A percentile compares a stretch with the other conserved stretches of the same genome.
Evolutionary conservation across 1,284 basidiomycete species (phyloP).

Genomic region (Apiotrichum sp.): DNA sequence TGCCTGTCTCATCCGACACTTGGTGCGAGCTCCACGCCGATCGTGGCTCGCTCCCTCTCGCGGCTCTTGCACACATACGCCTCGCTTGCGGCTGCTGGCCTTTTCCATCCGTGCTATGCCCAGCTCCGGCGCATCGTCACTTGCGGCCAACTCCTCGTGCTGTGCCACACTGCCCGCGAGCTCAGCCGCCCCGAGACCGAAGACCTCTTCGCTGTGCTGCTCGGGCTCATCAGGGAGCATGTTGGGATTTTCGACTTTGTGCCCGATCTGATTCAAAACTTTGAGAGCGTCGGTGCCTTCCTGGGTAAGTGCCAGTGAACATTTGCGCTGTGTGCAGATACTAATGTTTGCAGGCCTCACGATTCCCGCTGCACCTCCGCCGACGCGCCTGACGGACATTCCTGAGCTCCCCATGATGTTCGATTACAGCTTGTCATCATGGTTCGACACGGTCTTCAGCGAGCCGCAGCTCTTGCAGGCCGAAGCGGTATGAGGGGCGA

Average conservation of each 20-base stretch:
- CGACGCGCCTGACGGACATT: background rate
- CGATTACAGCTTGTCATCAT: conserved; percentile 16
- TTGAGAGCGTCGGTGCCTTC: conserved; percentile 14
- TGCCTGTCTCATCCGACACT: conserved; percentile 16
- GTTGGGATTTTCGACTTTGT: conserved; percentile 12
- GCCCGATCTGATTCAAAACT: conserved; percentile 10
- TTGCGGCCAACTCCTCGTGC: conserved; percentile 26
- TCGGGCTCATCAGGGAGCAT: conserved; percentile 15
- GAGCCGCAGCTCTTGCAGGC: background rate
- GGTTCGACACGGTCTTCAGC: conserved; percentile 8
- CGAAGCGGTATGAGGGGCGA: conserved; percentile 7
- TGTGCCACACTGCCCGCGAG: conserved; percentile 20
- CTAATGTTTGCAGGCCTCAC: conserved; percentile 3
- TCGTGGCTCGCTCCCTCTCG: conserved; percentile 20
- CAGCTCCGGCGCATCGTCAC: conserved; percentile 24
- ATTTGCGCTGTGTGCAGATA: background rate
- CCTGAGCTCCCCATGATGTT: conserved; percentile 15
- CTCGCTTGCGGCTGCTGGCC: conserved; percentile 10
- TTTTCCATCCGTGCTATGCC: conserved; percentile 24
- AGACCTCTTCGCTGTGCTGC: conserved; percentile 15
- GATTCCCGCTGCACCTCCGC: conserved; percentile 1
- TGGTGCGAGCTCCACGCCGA: conserved; percentile 15
- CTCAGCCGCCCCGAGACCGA: conserved; percentile 16
- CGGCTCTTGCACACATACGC: conserved; percentile 25
- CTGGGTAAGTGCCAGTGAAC: conserved; percentile 12